Evolutionary conservation across 805 yeast species (phyloP).

Genomic region (Saturnispora sekii): DNA sequence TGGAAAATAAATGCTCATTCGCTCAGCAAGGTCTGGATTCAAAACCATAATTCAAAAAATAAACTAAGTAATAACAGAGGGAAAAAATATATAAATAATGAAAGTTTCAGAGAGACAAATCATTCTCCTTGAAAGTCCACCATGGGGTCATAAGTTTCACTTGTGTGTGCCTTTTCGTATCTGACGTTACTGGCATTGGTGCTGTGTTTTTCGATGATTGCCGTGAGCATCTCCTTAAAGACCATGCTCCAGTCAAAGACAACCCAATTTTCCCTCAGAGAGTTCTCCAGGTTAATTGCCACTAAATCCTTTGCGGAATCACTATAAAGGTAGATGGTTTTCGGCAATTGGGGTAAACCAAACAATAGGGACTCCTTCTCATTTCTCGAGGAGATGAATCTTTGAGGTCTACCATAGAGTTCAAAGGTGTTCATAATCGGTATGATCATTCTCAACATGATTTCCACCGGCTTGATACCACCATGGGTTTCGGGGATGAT

Average conservation of each 20-base stretch:
- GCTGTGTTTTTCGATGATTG: slow-evolving; percentile 26
- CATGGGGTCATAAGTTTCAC: slow-evolving; percentile 23
- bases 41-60: no score
- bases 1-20: no score
- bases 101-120: not conserved
- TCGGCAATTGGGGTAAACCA: slow-evolving; percentile 69
- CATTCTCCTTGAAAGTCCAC: slow-evolving; percentile 22
- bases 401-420: slow-evolving; percentile 66
- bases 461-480: slow-evolving; percentile 63
- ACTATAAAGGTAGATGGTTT: slow-evolving; percentile 42
- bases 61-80: not conserved
- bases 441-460: slow-evolving; percentile 58
- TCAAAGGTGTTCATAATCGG: slow-evolving; percentile 64
- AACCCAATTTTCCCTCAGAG: slow-evolving; percentile 26
- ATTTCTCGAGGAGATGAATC: slow-evolving; percentile 46
- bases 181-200: slow-evolving; percentile 27
- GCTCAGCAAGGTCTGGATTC: no score
- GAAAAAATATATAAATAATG: not conserved
- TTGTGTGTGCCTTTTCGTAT: slow-evolving; percentile 12
- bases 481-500: slow-evolving; percentile 61
- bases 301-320: slow-evolving; percentile 25
- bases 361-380: slow-evolving; percentile 50
- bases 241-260: slow-evolving; percentile 28
- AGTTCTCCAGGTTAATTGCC: slow-evolving; percentile 24
- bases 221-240: slow-evolving; percentile 28